These are phyloP conservation scores for Apiotrichum sp. DNA, from an alignment of 1,284 basidiomycete species.

Conservation along the genomic window DNA sequence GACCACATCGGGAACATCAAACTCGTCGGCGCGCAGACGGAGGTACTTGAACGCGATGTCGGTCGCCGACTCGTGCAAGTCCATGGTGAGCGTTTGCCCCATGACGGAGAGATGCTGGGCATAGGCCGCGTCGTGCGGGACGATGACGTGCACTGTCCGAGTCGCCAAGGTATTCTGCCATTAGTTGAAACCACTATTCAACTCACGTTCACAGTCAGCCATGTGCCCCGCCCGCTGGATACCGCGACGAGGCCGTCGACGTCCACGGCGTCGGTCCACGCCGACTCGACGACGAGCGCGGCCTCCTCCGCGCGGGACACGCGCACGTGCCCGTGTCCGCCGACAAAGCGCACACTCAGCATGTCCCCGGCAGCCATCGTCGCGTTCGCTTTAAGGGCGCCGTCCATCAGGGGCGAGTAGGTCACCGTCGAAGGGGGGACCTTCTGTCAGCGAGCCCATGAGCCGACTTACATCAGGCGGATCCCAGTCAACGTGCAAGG, in stretches of 20 bases:
- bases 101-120: too few species aligned
- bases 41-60: constrained; percentile 17
- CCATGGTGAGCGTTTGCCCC: constrained; percentile 9
- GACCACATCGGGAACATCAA: constrained; percentile 3
- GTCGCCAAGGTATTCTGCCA: not conserved
- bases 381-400: too few species aligned
- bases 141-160: too few species aligned
- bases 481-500: too few species aligned
- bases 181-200: too few species aligned
- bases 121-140: too few species aligned
- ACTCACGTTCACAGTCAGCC: not conserved
- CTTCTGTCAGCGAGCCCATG: too few species aligned
- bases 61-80: constrained; percentile 16
- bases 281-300: constrained; percentile 21
- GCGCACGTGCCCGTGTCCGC: constrained; percentile 15
- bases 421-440: too few species aligned
- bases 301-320: constrained; percentile 17
- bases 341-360: constrained; percentile 14
- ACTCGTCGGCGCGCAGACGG: not conserved
- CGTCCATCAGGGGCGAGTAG: too few species aligned
- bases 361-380: not conserved
- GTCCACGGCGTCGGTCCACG: constrained; percentile 8
- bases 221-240: not conserved
- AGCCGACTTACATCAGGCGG: too few species aligned
- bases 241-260: not conserved